Conservation (phyloP, 192 early-diverging fungal genomes). For the Coemansia sp. region DNA sequence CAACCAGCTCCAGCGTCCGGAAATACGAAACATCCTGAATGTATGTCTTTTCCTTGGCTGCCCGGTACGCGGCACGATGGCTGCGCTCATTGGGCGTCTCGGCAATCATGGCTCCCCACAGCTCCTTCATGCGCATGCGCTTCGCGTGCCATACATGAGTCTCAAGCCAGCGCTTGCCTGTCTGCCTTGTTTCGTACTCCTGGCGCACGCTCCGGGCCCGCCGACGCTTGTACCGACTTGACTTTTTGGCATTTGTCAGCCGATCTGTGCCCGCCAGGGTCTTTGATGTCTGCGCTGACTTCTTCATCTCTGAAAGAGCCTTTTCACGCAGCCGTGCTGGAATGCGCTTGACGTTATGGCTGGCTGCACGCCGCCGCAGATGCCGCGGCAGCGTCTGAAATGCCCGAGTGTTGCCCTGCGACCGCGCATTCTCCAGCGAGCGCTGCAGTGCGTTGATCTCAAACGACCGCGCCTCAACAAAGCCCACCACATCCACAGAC, state of each 20-base stretch:
- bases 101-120: constrained; percentile 72
- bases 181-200: constrained; percentile 50
- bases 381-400: constrained; percentile 91
- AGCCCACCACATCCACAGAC: constrained; percentile 37
- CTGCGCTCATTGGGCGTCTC: constrained; percentile 86
- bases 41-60: constrained; percentile 71
- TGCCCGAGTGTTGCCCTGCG: constrained; percentile 61
- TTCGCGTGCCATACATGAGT: constrained; percentile 99
- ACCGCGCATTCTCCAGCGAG: constrained; percentile 65
- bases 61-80: constrained; percentile 70
- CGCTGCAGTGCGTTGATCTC: constrained; percentile 86
- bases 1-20: constrained; percentile 69
- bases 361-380: constrained; percentile 89
- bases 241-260: constrained; percentile 24
- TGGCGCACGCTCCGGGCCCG: constrained; percentile 22
- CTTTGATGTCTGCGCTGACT: constrained; percentile 34
- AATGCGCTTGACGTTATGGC: constrained; percentile 92
- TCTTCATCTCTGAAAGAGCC: constrained; percentile 70
- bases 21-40: constrained; percentile 86
- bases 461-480: constrained; percentile 71
- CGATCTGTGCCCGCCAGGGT: constrained; percentile 16
- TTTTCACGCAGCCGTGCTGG: constrained; percentile 76
- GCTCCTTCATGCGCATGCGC: constrained; percentile 88
- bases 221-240: constrained; percentile 48
- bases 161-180: constrained; percentile 81